Base-by-base conservation (phyloP, 2,329 filamentous ascomycete genomes). In the Verticillium isaacii region DNA sequence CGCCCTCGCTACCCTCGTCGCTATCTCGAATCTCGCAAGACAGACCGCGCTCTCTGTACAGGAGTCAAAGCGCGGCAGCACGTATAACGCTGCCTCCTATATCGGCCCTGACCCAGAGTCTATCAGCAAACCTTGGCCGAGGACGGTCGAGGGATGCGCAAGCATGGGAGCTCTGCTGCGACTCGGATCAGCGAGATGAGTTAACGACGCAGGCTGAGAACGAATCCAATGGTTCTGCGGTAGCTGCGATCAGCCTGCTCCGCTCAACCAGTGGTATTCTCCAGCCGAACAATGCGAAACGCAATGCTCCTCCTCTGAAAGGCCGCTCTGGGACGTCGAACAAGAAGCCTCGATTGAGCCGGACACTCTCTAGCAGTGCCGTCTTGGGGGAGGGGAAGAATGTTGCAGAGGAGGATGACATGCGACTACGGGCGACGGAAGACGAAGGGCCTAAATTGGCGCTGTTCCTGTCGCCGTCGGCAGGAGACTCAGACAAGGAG, bases 101-200 rank as follows among this genome's bases (percentile, higher is more conserved):
- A 62, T 82, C 82, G 5, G 75, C 79, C 17, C 72, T 86, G 50
- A 84, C 83, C 11, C 78, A 75, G 68, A 74, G 78, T n/a, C 74
- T 85, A 15, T 82, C 84, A 32, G 85, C 83, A 23, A 80, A 80
- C 39, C 77, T 89, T 19, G 77, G 79, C 37, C 87, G 88, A 61
- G 91, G 91, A 60, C 85, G 94, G 61, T 97, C 93, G 62, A 88
- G 92, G 60, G 91, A 97, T 73, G 91, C 93, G 19, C 88, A 93
- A 58, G 91, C 90, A 7, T 97, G 94, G 94, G 92, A 96, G 70
- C 92, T 92, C 62, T 93, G 91, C 77, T 94, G 92, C 69, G 92
- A 96, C 71, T 88, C 89, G 8, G 91, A 95, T 66, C 79, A 85
- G 59, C 88, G 90, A 54, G 91, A 92, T 69, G 90, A 92, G 66